Conservation (phyloP, 2,329 filamentous ascomycete genomes). For the Fonsecaea multimorphosa region DNA sequence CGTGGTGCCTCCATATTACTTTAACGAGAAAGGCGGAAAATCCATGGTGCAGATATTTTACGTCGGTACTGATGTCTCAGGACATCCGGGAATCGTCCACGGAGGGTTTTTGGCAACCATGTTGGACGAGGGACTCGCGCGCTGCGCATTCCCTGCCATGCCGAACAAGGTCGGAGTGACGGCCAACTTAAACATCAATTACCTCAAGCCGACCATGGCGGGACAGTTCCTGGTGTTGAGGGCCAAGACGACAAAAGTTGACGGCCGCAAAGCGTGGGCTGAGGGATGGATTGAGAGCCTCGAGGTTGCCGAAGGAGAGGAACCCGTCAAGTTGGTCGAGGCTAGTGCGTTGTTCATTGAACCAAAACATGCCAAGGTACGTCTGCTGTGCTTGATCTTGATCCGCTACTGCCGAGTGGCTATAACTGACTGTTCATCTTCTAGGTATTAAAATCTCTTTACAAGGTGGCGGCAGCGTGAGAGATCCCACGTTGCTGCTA, state of each 20-base stretch:
- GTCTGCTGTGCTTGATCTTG: constrained; percentile 1
- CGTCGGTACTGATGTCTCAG: constrained; percentile 79
- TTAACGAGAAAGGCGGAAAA: constrained; percentile 73
- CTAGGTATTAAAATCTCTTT: constrained; percentile 39
- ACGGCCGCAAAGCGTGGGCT: constrained; percentile 94
- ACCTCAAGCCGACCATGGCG: constrained; percentile 78
- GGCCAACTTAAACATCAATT: constrained; percentile 81
- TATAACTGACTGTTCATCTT: constrained; percentile 16
- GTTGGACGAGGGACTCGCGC: constrained; percentile 85
- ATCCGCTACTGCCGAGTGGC: neutral
- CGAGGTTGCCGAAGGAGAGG: constrained; percentile 64
- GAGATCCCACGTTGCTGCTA: neutral
- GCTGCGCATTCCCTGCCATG: constrained; percentile 85
- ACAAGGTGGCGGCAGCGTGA: constrained; percentile 22
- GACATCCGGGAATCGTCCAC: constrained; percentile 88
- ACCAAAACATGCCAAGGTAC: constrained; percentile 78
- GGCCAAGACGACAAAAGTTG: constrained; percentile 80
- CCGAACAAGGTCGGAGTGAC: constrained; percentile 87
- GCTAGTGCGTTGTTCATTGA: constrained; percentile 88
- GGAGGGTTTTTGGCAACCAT: constrained; percentile 91
- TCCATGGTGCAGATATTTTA: constrained; percentile 75
- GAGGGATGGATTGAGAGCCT: constrained; percentile 84
- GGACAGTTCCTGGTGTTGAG: constrained; percentile 76
- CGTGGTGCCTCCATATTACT: constrained; percentile 79
- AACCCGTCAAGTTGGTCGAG: constrained; percentile 74